Base-by-base conservation (phyloP, 208 protist genomes). In the Trypanosoma conorhini region DNA sequence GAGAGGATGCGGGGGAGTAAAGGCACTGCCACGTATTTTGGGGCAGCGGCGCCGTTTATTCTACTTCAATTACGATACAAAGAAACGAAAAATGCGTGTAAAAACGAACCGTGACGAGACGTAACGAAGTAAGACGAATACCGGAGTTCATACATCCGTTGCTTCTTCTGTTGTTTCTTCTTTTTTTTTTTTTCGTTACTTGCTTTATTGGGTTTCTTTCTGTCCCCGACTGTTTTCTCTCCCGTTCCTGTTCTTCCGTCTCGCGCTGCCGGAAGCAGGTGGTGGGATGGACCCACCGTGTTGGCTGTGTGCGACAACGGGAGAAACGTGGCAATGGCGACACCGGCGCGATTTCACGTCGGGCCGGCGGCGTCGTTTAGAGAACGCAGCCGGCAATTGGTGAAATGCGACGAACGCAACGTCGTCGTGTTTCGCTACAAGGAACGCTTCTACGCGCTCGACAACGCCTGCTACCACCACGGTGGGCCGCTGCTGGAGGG, bases 401-500 rank as follows among this genome's bases (percentile, higher is more conserved):
- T 95, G 13, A 87, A 91, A 69, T 83, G 68, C 58, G 88, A 86
- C 26, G 71, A 67, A n/a, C 83, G 92, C 44, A 95, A 94, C 72
- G 90, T 97, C 62, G 87, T 86, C 8, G 90, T 97, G 3, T 81
- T 91, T 54, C 78, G 77, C 50, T 72, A 95, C 71, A 66, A 81
- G 10, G 72, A 68, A 42, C 44, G 78, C 22, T 87, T 94, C 33
- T 97, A 88, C 64, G 90, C 93, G 0, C 81, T 97, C 33, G 93
- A 97, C 87, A 97, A 96, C 72, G 91, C 89, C 4, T 97, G 93
- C 70, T 97, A 97, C 62, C 93, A 97, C 76, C 91, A 96, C 66
- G 93, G 93, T 31, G 93, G 89, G 12, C 85, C 89, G 19, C 76
- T 97, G n/a, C 71, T 95, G 35, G 75, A 82, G 7, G 93, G 93